Base-by-base conservation (phyloP, 139 green algal genomes). In the Chlorella sorokiniana region DNA sequence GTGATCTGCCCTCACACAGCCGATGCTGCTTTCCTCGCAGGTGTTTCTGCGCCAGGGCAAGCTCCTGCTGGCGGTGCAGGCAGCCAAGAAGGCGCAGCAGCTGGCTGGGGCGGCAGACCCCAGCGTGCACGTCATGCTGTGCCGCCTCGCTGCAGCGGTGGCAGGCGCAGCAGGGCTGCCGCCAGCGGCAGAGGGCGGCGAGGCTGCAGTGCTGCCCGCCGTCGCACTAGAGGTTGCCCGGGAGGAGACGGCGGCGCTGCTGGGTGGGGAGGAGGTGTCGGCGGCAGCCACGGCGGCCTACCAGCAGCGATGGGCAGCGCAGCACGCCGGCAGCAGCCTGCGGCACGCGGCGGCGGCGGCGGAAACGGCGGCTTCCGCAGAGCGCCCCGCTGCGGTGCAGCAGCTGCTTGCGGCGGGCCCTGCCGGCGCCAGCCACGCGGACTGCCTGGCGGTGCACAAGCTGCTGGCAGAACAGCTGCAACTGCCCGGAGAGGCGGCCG, bases 61-160 rank as follows among this genome's bases (percentile, higher is more conserved):
- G 59, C 77, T 91, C 69, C 87, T 99, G 85, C 86, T 98, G 74
- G 94, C 93, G 71, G 86, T 98, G 73, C 85, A 88, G 38, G 93
- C 92, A 23, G 89, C 93, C 20, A 88, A 94, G 74, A 83, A 86
- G 29, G 93, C 91, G 27, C 29, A 85, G 20, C 76, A 73, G n/a
- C 42, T 96, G 35, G 89, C 83, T 0, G 91, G 91, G 3, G 31
- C 64, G 1, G 52, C 70, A 11, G 67, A 95, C 84, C 91, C 92
- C 0, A 87, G 88, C 16, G 92, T 91, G n/a, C 92, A 96, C 85
- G 31, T 70, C 56, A 69, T 91, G 44, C 38, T 92, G 33, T n/a
- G 20, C 25, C 52, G 73, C 10, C 87, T 97, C 52, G 85, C 89
- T 1, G 69, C 93, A 16, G 90, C 83, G 27, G 81, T 87, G 59